These are phyloP conservation scores for Penstemon davidsonii DNA, from an alignment of 257 asterid species.

Conservation along the genomic window DNA sequence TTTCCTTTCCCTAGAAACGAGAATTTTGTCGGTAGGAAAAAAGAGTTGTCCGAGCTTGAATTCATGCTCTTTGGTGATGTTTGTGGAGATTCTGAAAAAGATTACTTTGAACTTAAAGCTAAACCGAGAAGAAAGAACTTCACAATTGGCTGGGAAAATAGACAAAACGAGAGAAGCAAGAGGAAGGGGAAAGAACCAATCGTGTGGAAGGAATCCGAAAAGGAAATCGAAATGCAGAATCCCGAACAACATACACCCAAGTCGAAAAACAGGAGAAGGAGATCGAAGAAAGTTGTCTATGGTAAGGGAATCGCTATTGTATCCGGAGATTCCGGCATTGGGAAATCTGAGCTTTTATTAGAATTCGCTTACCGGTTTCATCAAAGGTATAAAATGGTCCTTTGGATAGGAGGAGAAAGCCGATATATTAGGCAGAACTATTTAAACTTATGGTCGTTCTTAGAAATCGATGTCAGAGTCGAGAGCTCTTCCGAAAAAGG, in stretches of 20 bases:
- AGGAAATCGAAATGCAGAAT: conserved; percentile 79
- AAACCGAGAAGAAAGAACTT: conserved; percentile 66
- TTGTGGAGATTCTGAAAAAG: conserved; percentile 63
- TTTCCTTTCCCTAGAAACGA: conserved; percentile 77
- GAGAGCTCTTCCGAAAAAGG: conserved; percentile 55
- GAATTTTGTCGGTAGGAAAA: conserved; percentile 79
- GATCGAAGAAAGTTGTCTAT: conserved; percentile 56
- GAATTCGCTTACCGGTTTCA: conserved; percentile 75
- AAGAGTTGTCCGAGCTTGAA: conserved; percentile 73
- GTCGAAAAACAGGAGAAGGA: conserved; percentile 51
- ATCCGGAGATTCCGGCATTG: conserved; percentile 82
- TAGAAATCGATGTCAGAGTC: conserved; percentile 81
- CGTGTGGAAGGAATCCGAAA: conserved; percentile 79
- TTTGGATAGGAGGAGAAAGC: conserved; percentile 88
- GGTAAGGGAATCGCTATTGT: conserved; percentile 88
- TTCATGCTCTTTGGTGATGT: conserved; percentile 85
- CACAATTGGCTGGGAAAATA: conserved; percentile 70
- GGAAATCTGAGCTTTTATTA: conserved; percentile 79
- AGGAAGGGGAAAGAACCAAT: conserved; percentile 76
- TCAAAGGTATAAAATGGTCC: conserved; percentile 79
- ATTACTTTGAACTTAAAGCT: conserved; percentile 75
- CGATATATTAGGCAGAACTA: conserved; percentile 71
- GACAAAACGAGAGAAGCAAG: conserved; percentile 43
- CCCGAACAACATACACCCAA: conserved; percentile 35
- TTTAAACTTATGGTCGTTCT: conserved; percentile 68